A percentile compares a stretch with the other conserved stretches of the same genome.
Conservation (phyloP, 2,329 filamentous ascomycete species). For the Myriosclerotinia curreyana region DNA sequence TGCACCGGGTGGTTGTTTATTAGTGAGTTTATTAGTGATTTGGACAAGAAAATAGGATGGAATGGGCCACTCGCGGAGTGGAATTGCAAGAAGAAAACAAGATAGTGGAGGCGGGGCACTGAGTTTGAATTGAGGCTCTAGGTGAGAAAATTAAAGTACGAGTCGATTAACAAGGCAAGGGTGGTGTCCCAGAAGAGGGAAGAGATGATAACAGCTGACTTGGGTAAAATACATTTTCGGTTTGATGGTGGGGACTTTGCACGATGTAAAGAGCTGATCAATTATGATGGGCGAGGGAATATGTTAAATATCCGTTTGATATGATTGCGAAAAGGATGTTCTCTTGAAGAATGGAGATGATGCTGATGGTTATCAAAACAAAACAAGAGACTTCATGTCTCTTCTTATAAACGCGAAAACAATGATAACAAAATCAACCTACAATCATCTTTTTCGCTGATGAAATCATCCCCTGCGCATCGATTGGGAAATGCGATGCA, state of each 20-base stretch:
- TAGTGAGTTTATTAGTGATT: not conserved
- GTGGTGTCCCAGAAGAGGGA: not conserved
- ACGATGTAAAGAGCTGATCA: not conserved
- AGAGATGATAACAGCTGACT: not conserved
- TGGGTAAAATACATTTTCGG: slow-evolving; percentile 11
- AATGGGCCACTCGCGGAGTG: not conserved
- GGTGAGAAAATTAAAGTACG: not conserved
- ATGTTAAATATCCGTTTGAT: not conserved
- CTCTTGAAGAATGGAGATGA: no score
- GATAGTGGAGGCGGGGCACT: no score
- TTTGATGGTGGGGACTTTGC: not conserved
- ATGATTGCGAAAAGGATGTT: not conserved
- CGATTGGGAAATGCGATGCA: not conserved
- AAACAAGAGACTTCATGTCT: not conserved
- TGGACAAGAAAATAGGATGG: not conserved
- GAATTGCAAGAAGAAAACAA: not conserved
- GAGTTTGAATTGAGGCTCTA: not conserved
- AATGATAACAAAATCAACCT: not conserved
- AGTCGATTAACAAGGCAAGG: not conserved
- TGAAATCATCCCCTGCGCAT: not conserved
- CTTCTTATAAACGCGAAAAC: not conserved
- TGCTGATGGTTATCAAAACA: not conserved
- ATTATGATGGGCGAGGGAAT: not conserved
- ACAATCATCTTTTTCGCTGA: not conserved
- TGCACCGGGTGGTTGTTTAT: not conserved